Conservation (phyloP, 2,329 filamentous ascomycete species). For the Fusarium brevicatenulatum region DNA sequence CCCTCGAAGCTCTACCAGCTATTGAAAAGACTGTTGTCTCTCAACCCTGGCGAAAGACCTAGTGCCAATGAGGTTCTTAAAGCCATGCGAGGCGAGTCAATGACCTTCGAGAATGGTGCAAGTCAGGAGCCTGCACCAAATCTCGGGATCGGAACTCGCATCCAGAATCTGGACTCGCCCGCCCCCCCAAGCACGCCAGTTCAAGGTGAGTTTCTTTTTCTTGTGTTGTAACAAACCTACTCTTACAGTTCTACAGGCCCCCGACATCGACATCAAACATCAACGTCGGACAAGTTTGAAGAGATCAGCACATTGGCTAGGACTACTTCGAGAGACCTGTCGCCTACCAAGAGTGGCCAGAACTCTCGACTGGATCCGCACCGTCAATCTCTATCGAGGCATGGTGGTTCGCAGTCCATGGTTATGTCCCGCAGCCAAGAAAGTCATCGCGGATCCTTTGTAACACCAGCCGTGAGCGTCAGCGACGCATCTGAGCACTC, state of each 20-base stretch:
- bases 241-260: conserved; percentile 47
- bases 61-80: conserved; percentile 86
- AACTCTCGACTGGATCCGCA: conserved; percentile 22
- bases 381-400: conserved; percentile 24
- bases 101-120: conserved; percentile 55
- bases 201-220: conserved; percentile 49
- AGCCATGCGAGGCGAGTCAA: conserved; percentile 76
- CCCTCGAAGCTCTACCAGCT: conserved; percentile 88
- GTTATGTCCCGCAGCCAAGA: conserved; percentile 56
- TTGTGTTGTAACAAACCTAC: conserved; percentile 38
- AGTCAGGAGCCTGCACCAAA: conserved; percentile 52
- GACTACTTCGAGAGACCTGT: conserved; percentile 30
- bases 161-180: conserved; percentile 67
- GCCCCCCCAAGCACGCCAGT: conserved; percentile 60
- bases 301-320: conserved; percentile 32
- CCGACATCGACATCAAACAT: conserved; percentile 41
- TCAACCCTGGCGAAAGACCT: conserved; percentile 80
- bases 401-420: conserved; percentile 48
- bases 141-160: conserved; percentile 56
- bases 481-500: conserved; percentile 28
- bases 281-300: conserved; percentile 42
- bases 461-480: conserved; percentile 19
- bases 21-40: conserved; percentile 80
- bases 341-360: conserved; percentile 23
- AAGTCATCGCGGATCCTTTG: conserved; percentile 40